phyloP scores from a whole-genome alignment of 2,329 filamentous ascomycete species.

The Tolypocladium sp. region DNA sequence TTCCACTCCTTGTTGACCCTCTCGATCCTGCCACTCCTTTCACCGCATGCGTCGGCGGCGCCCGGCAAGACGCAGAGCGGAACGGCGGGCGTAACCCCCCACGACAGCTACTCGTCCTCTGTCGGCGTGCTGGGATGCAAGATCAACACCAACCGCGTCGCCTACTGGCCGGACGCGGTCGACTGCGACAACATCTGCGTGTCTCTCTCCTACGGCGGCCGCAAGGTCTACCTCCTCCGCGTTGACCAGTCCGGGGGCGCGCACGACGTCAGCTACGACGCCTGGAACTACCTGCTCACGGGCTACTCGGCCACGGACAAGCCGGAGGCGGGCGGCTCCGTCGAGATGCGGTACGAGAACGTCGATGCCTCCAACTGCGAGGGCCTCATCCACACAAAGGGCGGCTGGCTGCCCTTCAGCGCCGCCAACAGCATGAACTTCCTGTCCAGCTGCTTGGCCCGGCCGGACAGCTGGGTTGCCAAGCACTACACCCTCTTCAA shows the following conservation, averaged over 20 bases:
- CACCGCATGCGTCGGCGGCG: background rate
- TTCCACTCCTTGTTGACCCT: background rate
- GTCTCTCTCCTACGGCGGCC: constrained; percentile 36
- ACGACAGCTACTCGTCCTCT: constrained; percentile 48
- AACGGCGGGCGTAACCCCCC: constrained; percentile 36
- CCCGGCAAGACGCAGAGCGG: background rate
- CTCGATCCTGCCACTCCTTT: background rate
- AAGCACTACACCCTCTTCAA: constrained; percentile 41
- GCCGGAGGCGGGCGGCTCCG: constrained; percentile 36
- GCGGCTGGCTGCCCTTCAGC: constrained; percentile 29
- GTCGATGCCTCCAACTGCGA: constrained; percentile 36
- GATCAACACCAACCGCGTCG: constrained; percentile 49
- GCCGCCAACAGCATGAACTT: constrained; percentile 46
- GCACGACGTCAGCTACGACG: constrained; percentile 51
- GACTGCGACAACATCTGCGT: constrained; percentile 49
- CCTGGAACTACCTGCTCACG: constrained; percentile 50
- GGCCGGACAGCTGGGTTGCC: constrained; percentile 34
- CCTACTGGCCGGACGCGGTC: constrained; percentile 49
- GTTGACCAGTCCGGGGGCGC: constrained; percentile 49
- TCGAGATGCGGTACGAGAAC: constrained; percentile 36
- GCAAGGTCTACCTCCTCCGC: constrained; percentile 47
- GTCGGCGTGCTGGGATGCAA: constrained; percentile 53
- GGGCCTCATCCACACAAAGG: constrained; percentile 34
- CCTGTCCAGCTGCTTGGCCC: constrained; percentile 33
- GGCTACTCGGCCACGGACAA: constrained; percentile 34